A percentile compares a stretch with the other conserved stretches of the same genome.
Evolutionary conservation across 306 rosid species (phyloP).

Genomic region (Sphenostylis stenocarpa): DNA sequence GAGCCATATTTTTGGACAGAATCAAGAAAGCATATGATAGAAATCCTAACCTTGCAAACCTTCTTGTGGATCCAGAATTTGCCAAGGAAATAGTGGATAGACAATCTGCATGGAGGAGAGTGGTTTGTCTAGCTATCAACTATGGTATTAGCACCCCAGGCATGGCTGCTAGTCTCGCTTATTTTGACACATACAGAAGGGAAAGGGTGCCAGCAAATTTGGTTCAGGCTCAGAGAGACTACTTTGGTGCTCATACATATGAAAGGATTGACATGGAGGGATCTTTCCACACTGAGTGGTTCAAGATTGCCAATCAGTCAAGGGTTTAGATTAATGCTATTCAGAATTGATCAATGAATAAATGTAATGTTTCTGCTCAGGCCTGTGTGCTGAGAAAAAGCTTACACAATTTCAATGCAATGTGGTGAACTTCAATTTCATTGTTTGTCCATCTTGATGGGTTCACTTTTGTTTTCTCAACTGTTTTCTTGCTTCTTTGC

Average conservation of each 20-base stretch:
- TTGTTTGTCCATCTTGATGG: slow-evolving; percentile 7
- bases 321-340: slow-evolving; percentile 33
- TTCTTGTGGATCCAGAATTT: slow-evolving; percentile 83
- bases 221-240: slow-evolving; percentile 87
- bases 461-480: neutral
- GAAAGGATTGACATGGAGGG: slow-evolving; percentile 67
- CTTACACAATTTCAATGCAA: slow-evolving; percentile 34
- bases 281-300: slow-evolving; percentile 84
- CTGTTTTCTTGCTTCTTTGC: slow-evolving; percentile 27
- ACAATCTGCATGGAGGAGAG: slow-evolving; percentile 78
- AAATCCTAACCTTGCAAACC: slow-evolving; percentile 68
- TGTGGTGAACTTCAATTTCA: slow-evolving; percentile 16
- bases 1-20: slow-evolving; percentile 72
- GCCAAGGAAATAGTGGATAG: slow-evolving; percentile 75
- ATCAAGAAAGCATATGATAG: slow-evolving; percentile 80
- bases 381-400: slow-evolving; percentile 33
- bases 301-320: slow-evolving; percentile 67
- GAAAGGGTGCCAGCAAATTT: slow-evolving; percentile 69
- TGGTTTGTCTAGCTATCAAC: slow-evolving; percentile 71
- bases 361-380: slow-evolving; percentile 49
- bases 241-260: slow-evolving; percentile 83
- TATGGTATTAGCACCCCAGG: slow-evolving; percentile 79
- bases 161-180: slow-evolving; percentile 87
- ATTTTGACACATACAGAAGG: slow-evolving; percentile 70
- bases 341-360: neutral